phyloP scores from a whole-genome alignment of 2,329 filamentous ascomycete species.

The Colletotrichum siamense region DNA sequence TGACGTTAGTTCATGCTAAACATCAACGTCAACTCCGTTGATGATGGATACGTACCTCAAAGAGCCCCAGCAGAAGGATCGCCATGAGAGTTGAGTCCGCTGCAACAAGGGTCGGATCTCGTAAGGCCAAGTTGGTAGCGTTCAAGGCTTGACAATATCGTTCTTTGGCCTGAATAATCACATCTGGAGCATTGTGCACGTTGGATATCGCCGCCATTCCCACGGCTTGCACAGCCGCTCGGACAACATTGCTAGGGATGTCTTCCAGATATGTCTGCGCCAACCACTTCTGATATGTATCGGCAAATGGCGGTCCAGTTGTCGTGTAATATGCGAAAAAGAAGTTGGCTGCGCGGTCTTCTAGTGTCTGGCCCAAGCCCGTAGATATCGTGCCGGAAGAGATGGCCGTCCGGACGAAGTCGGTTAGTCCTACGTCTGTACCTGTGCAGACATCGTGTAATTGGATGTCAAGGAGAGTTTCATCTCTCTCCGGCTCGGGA shows the following conservation, averaged over 20 bases:
- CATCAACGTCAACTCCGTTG: not conserved
- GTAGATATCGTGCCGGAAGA: not conserved
- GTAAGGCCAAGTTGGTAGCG: conserved; percentile 9
- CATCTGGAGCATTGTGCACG: conserved; percentile 21
- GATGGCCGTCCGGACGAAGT: not conserved
- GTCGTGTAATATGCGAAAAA: conserved; percentile 29
- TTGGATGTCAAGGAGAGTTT: not conserved
- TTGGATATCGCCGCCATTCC: conserved; percentile 32
- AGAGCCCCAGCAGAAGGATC: conserved; percentile 28
- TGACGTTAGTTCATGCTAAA: not conserved
- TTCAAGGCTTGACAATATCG: conserved; percentile 24
- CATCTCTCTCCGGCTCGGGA: not conserved
- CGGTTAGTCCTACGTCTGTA: not conserved
- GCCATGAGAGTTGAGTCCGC: conserved; percentile 28
- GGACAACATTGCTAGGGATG: not conserved
- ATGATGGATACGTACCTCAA: conserved; percentile 22
- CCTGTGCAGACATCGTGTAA: not conserved
- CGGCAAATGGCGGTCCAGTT: conserved; percentile 24
- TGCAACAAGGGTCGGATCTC: conserved; percentile 14
- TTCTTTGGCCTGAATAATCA: conserved; percentile 22
- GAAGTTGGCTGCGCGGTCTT: conserved; percentile 25
- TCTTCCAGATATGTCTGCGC: conserved; percentile 14
- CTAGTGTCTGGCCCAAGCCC: not conserved
- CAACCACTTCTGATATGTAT: conserved; percentile 25
- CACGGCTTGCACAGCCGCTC: conserved; percentile 27